Conservation (phyloP, 768 basidiomycete species). For the Cubamyces sp. region DNA sequence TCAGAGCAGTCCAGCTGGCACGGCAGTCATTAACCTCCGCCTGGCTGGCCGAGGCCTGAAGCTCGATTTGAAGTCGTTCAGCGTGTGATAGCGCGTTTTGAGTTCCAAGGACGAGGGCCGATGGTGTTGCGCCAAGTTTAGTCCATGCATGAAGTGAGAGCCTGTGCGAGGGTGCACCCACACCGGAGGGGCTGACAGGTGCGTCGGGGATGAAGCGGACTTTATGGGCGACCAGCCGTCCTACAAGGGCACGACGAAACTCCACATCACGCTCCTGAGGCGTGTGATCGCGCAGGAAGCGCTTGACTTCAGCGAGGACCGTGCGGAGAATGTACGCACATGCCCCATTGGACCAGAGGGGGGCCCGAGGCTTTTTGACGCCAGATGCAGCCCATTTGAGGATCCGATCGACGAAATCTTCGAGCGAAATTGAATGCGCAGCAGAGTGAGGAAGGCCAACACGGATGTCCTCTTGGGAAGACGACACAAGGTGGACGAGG, state of each 20-base stretch:
- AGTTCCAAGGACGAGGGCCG: background rate
- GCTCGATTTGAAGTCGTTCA: background rate
- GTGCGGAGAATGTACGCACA: background rate
- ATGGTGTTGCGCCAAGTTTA: background rate
- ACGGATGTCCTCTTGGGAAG: background rate
- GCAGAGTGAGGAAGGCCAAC: background rate
- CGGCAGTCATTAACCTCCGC: background rate
- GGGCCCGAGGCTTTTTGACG: background rate
- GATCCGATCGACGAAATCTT: background rate
- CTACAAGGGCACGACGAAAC: background rate
- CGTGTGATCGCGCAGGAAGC: background rate
- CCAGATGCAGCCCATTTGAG: background rate
- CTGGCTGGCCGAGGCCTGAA: background rate
- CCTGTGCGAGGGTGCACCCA: background rate
- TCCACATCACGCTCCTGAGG: background rate
- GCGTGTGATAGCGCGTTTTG: background rate
- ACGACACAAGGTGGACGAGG: background rate
- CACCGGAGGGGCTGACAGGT: background rate
- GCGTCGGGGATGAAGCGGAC: background rate
- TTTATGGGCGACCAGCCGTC: background rate
- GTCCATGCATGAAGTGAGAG: background rate
- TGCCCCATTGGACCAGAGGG: background rate
- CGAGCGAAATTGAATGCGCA: background rate
- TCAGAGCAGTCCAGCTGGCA: background rate
- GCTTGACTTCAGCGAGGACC: background rate